Evolutionary conservation across 2,329 filamentous ascomycete species (phyloP).

Genomic region (Xylaria polymorpha): DNA sequence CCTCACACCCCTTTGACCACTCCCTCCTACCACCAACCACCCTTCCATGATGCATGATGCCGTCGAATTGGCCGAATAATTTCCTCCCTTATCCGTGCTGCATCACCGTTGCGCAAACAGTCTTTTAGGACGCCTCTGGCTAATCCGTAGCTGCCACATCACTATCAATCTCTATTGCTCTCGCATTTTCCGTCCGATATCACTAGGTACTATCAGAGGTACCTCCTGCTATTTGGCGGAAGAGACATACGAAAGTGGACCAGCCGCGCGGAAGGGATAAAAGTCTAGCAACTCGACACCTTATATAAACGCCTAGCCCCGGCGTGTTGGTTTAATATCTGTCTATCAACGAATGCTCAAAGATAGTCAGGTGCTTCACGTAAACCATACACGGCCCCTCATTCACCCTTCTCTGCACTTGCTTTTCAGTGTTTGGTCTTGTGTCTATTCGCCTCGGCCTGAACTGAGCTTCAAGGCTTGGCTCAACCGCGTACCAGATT

Average conservation of each 20-base stretch:
- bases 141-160: slow-evolving; percentile 51
- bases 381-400: slow-evolving; percentile 5
- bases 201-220: slow-evolving; percentile 30
- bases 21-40: slow-evolving; percentile 35
- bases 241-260: slow-evolving; percentile 31
- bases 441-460: neutral
- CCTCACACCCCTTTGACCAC: slow-evolving; percentile 28
- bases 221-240: slow-evolving; percentile 25
- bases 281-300: slow-evolving; percentile 14
- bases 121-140: slow-evolving; percentile 40
- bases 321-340: slow-evolving; percentile 17
- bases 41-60: slow-evolving; percentile 51
- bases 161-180: slow-evolving; percentile 37
- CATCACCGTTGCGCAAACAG: slow-evolving; percentile 50
- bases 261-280: slow-evolving; percentile 32
- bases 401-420: slow-evolving; percentile 1
- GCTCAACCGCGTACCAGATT: slow-evolving; percentile 5
- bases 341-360: slow-evolving; percentile 13
- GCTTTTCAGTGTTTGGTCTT: neutral
- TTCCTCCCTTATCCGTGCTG: slow-evolving; percentile 49
- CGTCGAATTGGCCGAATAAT: slow-evolving; percentile 49
- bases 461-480: slow-evolving; percentile 1
- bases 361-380: slow-evolving; percentile 20
- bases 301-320: slow-evolving; percentile 34
- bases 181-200: slow-evolving; percentile 38